Evolutionary conservation across 2,329 filamentous ascomycete species (phyloP).

Genomic region (Fusarium palustre): DNA sequence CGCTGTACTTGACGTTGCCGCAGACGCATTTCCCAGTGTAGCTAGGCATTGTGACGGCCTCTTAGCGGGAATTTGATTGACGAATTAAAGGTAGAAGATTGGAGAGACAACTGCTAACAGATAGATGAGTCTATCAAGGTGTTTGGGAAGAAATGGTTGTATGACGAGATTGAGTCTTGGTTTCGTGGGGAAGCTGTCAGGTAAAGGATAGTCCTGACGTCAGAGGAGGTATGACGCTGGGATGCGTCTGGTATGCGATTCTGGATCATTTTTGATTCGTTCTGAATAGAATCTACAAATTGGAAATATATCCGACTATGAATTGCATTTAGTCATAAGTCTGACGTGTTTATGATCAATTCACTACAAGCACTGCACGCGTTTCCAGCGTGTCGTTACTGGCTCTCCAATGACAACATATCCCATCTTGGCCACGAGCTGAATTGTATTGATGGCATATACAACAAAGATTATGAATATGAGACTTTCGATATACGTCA

Average conservation of each 20-base stretch:
- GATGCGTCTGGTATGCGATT: slow-evolving; percentile 6
- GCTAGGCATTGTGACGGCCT: slow-evolving; percentile 1
- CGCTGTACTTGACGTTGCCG: slow-evolving; percentile 24
- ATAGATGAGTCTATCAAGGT: not conserved
- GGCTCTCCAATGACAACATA: too few species aligned
- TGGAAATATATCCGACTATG: too few species aligned
- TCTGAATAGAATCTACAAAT: too few species aligned
- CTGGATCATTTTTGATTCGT: not conserved
- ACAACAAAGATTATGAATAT: too few species aligned
- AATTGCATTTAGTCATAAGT: too few species aligned
- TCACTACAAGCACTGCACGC: too few species aligned
- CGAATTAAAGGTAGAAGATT: not conserved
- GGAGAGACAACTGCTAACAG: accelerated
- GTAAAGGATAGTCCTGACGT: slow-evolving; percentile 14
- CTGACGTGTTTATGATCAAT: too few species aligned
- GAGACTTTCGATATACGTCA: not conserved
- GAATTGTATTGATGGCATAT: too few species aligned
- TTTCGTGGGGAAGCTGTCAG: not conserved
- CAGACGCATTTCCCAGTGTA: slow-evolving; percentile 31
- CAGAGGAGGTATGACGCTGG: slow-evolving; percentile 6
- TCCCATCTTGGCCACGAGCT: too few species aligned
- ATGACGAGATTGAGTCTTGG: accelerated
- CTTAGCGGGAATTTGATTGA: too few species aligned
- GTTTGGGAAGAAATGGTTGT: not conserved
- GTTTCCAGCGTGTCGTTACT: too few species aligned